These are phyloP conservation scores for Mucor racemosus DNA, from an alignment of 371 early-diverging fungal genomes.

Conservation along the genomic window DNA sequence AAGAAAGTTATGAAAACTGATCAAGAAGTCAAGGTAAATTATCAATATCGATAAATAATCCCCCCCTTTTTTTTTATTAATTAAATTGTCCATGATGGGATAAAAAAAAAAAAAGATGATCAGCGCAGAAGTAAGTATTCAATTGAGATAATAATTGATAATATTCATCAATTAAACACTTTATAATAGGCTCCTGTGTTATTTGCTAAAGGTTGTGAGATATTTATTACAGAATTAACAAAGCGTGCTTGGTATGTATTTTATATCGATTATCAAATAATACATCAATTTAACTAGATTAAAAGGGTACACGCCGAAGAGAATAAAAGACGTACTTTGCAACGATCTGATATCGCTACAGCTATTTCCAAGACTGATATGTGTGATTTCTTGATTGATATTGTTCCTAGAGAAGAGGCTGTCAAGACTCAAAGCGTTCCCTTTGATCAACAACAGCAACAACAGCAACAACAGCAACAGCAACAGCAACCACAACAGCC, in stretches of 20 bases:
- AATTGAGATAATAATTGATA: background rate
- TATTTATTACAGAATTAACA: slow-evolving; percentile 96
- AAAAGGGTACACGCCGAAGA: slow-evolving; percentile 95
- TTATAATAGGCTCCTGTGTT: slow-evolving; percentile 83
- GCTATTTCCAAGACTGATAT: slow-evolving; percentile 95
- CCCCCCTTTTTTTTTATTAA: background rate
- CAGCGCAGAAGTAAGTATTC: slow-evolving; percentile 38
- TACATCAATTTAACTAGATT: background rate
- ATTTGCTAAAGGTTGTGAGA: slow-evolving; percentile 97
- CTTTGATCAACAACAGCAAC: slow-evolving; percentile 36
- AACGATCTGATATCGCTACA: slow-evolving; percentile 93
- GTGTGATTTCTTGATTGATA: slow-evolving; percentile 99
- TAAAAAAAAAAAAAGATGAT: slow-evolving; percentile 39
- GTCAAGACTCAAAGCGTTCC: slow-evolving; percentile 26
- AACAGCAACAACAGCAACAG: slow-evolving; percentile 22
- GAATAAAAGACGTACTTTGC: slow-evolving; percentile 97
- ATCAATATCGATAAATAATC: no score
- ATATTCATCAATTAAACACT: background rate
- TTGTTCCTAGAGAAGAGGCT: slow-evolving; percentile 93
- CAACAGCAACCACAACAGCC: slow-evolving; percentile 26
- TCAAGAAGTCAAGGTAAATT: slow-evolving; percentile 89
- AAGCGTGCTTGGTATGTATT: slow-evolving; percentile 84
- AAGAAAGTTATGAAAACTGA: slow-evolving; percentile 99
- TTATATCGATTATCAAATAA: background rate
- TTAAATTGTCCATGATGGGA: background rate